These are phyloP conservation scores for Lachnellula willkommii DNA, from an alignment of 2,329 filamentous ascomycete genomes.

Conservation along the genomic window DNA sequence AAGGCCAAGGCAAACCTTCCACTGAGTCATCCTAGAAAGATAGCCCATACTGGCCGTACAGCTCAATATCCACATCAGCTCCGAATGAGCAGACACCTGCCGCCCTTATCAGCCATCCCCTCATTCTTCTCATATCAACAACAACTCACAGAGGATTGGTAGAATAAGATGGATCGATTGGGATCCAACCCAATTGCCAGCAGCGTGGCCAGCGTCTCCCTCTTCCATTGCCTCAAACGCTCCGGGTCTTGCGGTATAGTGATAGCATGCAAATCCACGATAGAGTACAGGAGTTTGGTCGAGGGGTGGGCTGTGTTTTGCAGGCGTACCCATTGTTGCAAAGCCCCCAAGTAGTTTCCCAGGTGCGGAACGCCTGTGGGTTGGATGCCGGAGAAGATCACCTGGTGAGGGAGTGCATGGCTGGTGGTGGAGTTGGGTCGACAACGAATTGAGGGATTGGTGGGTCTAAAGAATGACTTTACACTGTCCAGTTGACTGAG, in stretches of 20 bases:
- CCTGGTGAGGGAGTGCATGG: slow-evolving; percentile 27
- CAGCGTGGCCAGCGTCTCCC: slow-evolving; percentile 72
- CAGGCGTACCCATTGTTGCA: slow-evolving; percentile 78
- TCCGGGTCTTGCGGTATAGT: slow-evolving; percentile 66
- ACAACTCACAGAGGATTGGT: slow-evolving; percentile 64
- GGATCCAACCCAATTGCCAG: slow-evolving; percentile 81
- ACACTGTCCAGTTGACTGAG: background rate
- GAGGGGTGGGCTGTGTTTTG: slow-evolving; percentile 57
- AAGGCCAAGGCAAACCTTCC: slow-evolving; percentile 62
- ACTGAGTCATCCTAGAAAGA: slow-evolving; percentile 97
- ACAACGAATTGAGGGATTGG: background rate
- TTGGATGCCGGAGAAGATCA: slow-evolving; percentile 94
- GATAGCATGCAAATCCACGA: slow-evolving; percentile 92
- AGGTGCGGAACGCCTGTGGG: slow-evolving; percentile 91
- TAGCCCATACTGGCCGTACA: slow-evolving; percentile 90
- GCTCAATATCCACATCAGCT: slow-evolving; percentile 96
- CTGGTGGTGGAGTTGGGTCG: background rate
- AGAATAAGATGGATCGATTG: slow-evolving; percentile 71
- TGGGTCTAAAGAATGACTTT: too few species aligned
- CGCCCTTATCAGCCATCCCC: background rate
- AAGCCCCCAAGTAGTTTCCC: slow-evolving; percentile 89
- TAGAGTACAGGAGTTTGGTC: slow-evolving; percentile 70
- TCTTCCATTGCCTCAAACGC: slow-evolving; percentile 58
- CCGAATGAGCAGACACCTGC: slow-evolving; percentile 70
- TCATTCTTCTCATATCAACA: background rate